These are phyloP conservation scores for Pouteria glomerata DNA, from an alignment of 148 eudicot genomes.

Conservation along the genomic window DNA sequence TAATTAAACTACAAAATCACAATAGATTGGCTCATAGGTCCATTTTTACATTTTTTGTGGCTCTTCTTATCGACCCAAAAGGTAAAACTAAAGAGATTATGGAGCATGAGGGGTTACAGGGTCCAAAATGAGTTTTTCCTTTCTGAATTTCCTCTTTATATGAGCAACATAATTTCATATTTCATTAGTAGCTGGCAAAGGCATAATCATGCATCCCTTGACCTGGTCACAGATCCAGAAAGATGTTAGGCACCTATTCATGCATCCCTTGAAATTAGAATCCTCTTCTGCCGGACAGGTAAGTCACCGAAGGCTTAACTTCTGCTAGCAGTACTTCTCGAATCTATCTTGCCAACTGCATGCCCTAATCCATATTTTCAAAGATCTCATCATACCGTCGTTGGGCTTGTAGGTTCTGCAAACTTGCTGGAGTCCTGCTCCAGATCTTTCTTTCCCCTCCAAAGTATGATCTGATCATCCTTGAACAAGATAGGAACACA, in stretches of 20 bases:
- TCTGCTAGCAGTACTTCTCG: neutral
- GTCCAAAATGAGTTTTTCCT: too few species aligned
- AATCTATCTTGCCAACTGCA: neutral
- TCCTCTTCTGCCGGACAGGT: neutral
- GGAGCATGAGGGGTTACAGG: too few species aligned
- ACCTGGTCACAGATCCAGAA: too few species aligned
- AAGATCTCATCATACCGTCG: neutral
- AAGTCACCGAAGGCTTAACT: neutral
- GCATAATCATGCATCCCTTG: too few species aligned
- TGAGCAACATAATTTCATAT: too few species aligned
- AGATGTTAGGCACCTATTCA: neutral
- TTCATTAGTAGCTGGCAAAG: too few species aligned
- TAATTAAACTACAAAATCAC: too few species aligned
- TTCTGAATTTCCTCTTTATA: too few species aligned
- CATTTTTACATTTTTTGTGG: too few species aligned
- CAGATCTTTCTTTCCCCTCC: constrained; percentile 65
- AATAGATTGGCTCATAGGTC: too few species aligned
- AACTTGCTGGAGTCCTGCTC: constrained; percentile 18
- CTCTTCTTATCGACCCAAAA: too few species aligned
- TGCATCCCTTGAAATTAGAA: neutral
- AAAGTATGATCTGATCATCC: constrained; percentile 83
- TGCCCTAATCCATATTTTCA: neutral
- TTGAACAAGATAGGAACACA: constrained; percentile 90
- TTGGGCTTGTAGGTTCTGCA: constrained; percentile 6
- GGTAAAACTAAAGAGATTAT: too few species aligned